Percentiles rank a stretch among this genome's conserved stretches.
These are phyloP conservation scores for Pichia kluyveri DNA, from an alignment of 805 yeast species.

Conservation along the genomic window DNA sequence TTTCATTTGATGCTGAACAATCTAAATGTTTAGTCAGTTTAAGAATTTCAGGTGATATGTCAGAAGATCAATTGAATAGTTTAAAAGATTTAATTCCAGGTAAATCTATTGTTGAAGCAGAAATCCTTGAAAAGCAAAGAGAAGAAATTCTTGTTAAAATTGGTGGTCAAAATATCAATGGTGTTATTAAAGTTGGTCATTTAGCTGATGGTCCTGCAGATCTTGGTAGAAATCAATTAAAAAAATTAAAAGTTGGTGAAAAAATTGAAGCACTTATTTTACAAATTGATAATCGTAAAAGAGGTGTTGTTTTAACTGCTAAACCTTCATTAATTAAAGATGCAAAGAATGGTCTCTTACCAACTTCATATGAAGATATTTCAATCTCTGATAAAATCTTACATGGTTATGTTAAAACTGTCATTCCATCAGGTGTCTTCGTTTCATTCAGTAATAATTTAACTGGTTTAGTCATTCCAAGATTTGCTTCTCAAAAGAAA, in stretches of 20 bases:
- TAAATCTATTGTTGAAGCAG: constrained; percentile 47
- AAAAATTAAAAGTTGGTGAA: constrained; percentile 56
- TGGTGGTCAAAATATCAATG: constrained; percentile 43
- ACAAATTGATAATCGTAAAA: constrained; percentile 53
- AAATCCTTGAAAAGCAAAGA: constrained; percentile 65
- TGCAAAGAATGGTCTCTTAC: constrained; percentile 46
- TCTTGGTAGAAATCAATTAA: constrained; percentile 57
- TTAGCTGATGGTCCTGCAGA: constrained; percentile 68
- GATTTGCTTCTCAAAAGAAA: constrained; percentile 50
- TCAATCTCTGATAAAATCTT: constrained; percentile 36
- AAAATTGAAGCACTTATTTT: constrained; percentile 51
- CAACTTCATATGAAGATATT: constrained; percentile 52
- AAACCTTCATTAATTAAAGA: constrained; percentile 62
- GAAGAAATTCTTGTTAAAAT: constrained; percentile 64
- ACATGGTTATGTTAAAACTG: constrained; percentile 70
- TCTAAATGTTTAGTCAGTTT: constrained; percentile 64
- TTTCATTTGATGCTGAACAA: constrained; percentile 44
- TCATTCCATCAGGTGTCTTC: constrained; percentile 75
- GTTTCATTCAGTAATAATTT: constrained; percentile 72
- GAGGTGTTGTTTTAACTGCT: constrained; percentile 52
- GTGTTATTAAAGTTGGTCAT: constrained; percentile 67
- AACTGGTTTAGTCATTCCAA: constrained; percentile 76
- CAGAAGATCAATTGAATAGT: constrained; percentile 37
- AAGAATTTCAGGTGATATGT: constrained; percentile 48
- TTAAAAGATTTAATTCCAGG: constrained; percentile 49